phyloP scores from a whole-genome alignment of 1,139 yeast genomes.

The Diutina sp. region DNA sequence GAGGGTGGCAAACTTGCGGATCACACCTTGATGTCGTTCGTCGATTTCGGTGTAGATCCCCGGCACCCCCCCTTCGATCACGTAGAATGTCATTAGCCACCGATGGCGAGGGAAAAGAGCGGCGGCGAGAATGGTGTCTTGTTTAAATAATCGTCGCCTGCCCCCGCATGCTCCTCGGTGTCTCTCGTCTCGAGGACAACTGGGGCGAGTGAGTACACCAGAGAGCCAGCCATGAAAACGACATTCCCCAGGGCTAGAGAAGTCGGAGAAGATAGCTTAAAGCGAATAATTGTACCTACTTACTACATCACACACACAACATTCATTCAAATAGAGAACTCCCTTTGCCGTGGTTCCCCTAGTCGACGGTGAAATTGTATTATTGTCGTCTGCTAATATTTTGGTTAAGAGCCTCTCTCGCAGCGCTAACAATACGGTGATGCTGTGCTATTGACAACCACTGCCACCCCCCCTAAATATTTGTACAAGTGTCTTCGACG shows the following conservation, averaged over 20 bases:
- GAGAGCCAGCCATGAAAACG: not conserved
- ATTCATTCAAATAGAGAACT: no score
- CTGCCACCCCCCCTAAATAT: not conserved
- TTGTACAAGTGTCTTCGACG: no score
- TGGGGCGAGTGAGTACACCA: not conserved
- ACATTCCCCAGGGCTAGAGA: not conserved
- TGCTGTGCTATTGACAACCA: not conserved
- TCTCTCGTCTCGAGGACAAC: not conserved
- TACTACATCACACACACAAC: no score
- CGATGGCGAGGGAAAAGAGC: not conserved
- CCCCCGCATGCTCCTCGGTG: not conserved
- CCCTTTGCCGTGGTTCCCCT: not conserved
- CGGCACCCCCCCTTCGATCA: not conserved
- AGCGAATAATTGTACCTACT: not conserved
- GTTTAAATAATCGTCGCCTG: not conserved
- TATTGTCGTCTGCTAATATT: not conserved
- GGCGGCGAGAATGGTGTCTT: no score
- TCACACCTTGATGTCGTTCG: not conserved
- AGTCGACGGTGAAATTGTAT: not conserved
- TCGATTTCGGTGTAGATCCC: not conserved
- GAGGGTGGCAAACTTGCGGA: not conserved
- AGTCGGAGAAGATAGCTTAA: not conserved
- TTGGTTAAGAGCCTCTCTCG: not conserved
- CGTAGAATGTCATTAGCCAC: not conserved
- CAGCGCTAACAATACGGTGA: not conserved